These are phyloP conservation scores for Thuja plicata DNA, from an alignment of 83 land plant species.

Conservation along the genomic window DNA sequence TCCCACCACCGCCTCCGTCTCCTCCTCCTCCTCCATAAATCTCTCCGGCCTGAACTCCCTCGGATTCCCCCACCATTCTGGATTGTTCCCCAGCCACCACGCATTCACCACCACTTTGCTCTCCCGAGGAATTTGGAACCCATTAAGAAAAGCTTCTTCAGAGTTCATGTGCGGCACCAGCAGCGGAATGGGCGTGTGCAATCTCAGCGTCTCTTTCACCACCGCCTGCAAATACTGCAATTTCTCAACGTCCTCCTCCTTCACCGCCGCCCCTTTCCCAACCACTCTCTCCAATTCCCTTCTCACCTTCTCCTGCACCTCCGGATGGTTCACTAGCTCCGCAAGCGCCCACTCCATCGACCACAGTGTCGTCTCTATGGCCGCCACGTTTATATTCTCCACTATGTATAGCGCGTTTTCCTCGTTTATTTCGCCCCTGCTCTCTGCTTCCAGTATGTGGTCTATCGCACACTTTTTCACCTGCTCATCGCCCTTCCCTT, in stretches of 20 bases:
- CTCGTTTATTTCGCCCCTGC: conserved; percentile 22
- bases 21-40: conserved; percentile 63
- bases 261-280: conserved; percentile 49
- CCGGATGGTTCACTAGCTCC: conserved; percentile 74
- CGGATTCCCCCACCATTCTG: conserved; percentile 60
- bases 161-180: conserved; percentile 90
- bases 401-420: conserved; percentile 20
- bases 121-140: conserved; percentile 72
- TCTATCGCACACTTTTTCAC: conserved; percentile 17
- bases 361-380: conserved; percentile 66
- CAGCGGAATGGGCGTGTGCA: conserved; percentile 80
- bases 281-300: conserved; percentile 58
- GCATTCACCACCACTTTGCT: conserved; percentile 82
- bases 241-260: conserved; percentile 58
- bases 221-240: conserved; percentile 80
- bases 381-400: conserved; percentile 31
- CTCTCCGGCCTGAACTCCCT: conserved; percentile 74
- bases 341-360: conserved; percentile 76
- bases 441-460: conserved; percentile 20
- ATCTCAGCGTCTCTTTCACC: conserved; percentile 75
- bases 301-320: conserved; percentile 55
- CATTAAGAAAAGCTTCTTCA: conserved; percentile 63
- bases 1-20: conserved; percentile 53
- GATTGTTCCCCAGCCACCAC: conserved; percentile 83
- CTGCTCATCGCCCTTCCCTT: conserved; percentile 5